Percentiles rank a stretch among this genome's conserved stretches.
Conservation (phyloP, 345 rosid genomes). For the Aquilaria yunnanensis region DNA sequence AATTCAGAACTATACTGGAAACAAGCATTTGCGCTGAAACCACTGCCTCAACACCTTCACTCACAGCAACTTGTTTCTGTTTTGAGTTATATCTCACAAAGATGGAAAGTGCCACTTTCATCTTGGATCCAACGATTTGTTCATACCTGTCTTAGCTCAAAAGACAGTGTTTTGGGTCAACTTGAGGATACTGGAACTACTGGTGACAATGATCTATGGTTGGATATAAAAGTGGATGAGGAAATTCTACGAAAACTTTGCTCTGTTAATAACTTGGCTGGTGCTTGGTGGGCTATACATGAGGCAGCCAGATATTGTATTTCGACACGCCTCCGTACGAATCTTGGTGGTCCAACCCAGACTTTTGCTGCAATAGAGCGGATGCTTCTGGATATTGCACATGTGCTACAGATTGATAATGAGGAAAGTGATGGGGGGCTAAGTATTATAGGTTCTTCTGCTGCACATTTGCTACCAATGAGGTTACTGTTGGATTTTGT, state of each 20-base stretch:
- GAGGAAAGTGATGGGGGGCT: slow-evolving; percentile 76
- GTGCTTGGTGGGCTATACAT: slow-evolving; percentile 96
- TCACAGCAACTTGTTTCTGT: slow-evolving; percentile 87
- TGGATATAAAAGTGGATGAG: slow-evolving; percentile 52
- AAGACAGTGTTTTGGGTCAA: slow-evolving; percentile 36
- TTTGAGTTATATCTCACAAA: slow-evolving; percentile 85
- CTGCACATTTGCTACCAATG: slow-evolving; percentile 89
- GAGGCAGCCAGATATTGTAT: slow-evolving; percentile 93
- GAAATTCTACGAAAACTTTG: slow-evolving; percentile 62
- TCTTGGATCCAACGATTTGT: slow-evolving; percentile 81
- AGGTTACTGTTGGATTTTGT: slow-evolving; percentile 87
- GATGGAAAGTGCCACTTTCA: slow-evolving; percentile 86
- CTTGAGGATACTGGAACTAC: slow-evolving; percentile 48
- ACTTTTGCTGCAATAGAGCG: slow-evolving; percentile 92
- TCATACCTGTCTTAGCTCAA: slow-evolving; percentile 40
- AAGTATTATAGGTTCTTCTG: slow-evolving; percentile 72
- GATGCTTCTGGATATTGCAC: slow-evolving; percentile 87
- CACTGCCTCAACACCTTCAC: slow-evolving; percentile 58
- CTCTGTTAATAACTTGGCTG: slow-evolving; percentile 70
- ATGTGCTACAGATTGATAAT: slow-evolving; percentile 67
- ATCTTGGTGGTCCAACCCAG: slow-evolving; percentile 96
- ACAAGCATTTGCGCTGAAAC: slow-evolving; percentile 80
- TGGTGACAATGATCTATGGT: slow-evolving; percentile 34
- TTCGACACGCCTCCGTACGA: slow-evolving; percentile 77
- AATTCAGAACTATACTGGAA: slow-evolving; percentile 69